phyloP scores from a whole-genome alignment of 164 flowering plant species.

The Vitis rupestris region DNA sequence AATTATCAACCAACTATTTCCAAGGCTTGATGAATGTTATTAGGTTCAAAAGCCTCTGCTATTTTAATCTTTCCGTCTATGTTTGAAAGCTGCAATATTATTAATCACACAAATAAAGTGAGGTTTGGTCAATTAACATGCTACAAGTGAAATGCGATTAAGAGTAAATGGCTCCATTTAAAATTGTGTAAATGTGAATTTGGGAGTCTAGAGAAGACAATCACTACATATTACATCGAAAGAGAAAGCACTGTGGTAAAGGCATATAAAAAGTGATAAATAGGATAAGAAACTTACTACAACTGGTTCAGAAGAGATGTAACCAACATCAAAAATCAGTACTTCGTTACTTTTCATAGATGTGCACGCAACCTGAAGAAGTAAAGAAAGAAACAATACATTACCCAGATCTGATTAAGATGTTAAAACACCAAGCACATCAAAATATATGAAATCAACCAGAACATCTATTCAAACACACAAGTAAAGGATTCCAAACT shows the following conservation, averaged over 20 bases:
- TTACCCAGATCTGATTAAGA: background rate
- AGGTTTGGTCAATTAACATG: no score
- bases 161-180: background rate
- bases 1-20: no score
- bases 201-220: background rate
- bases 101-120: no score
- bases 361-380: conserved; percentile 72
- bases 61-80: no score
- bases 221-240: background rate
- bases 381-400: background rate
- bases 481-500: conserved; percentile 1
- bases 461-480: background rate
- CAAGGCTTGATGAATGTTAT: no score
- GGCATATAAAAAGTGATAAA: background rate
- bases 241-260: background rate
- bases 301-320: conserved; percentile 64
- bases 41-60: no score
- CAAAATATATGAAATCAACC: background rate
- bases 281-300: conserved; percentile 49
- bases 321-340: conserved; percentile 69
- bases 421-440: background rate
- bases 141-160: background rate
- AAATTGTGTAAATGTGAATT: background rate
- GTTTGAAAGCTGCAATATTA: no score
- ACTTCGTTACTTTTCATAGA: conserved; percentile 57